Evolutionary conservation across 2,329 filamentous ascomycete genomes (phyloP).

Genomic region (Fusarium caatingaense): DNA sequence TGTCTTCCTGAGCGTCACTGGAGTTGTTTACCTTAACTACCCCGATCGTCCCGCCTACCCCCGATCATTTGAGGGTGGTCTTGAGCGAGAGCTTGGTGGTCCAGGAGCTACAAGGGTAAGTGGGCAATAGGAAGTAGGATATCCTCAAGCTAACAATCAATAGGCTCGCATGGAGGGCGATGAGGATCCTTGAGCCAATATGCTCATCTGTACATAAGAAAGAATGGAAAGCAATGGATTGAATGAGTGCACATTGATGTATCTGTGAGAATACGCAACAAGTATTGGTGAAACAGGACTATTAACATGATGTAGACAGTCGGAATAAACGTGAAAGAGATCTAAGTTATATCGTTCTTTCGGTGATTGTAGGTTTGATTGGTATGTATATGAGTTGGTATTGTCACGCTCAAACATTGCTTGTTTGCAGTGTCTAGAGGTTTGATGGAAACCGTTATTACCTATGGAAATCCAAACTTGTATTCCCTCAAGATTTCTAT

Average conservation of each 20-base stretch:
- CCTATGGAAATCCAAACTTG: neutral
- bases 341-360: neutral
- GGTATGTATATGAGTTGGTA: neutral
- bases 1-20: constrained; percentile 72
- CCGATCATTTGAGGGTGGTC: constrained; percentile 76
- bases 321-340: neutral
- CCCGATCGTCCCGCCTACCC: constrained; percentile 78
- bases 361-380: neutral
- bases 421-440: neutral
- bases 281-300: neutral
- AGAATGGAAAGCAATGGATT: constrained; percentile 40
- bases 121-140: constrained; percentile 34
- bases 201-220: constrained; percentile 54
- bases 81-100: constrained; percentile 81
- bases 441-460: neutral
- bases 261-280: constrained; percentile 3
- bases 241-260: constrained; percentile 21
- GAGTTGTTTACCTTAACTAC: constrained; percentile 75
- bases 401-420: neutral
- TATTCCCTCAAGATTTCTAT: neutral
- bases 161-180: constrained; percentile 69
- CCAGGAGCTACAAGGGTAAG: constrained; percentile 73
- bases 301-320: neutral
- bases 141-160: constrained; percentile 29
- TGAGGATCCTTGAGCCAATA: constrained; percentile 58